Base-by-base conservation (phyloP, 2,329 filamentous ascomycete species). In the Microsporum ferrugineum region DNA sequence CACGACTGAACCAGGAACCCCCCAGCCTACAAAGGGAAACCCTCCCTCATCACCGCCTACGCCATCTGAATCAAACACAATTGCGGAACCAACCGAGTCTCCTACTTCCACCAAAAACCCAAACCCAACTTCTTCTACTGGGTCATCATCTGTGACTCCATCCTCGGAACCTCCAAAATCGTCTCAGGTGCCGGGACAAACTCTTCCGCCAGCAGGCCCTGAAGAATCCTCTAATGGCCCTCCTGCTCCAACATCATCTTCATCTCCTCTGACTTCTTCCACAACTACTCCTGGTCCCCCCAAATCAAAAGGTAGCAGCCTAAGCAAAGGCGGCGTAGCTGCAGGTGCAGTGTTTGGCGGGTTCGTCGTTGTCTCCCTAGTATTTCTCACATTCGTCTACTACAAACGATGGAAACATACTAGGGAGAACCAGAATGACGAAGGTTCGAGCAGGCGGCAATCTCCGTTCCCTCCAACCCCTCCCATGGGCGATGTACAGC, bases 261-360 rank as follows among this genome's bases (percentile, higher is more conserved):
- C 51, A 27, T 7, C 41, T 10, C 27, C 49, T 5, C 5, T 62
- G 17, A 58, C 60, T 33, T 14, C 63, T 31, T 53, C 57, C 6
- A 58, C 63, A 31, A 17, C 53, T 31, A 49, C 57, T 0, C 43
- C 62, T 3, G 23, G 31, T 12, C 33, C 59, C 56, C 10, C 62
- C 12, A 57, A 56, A 34, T 33, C 60, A n/a, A 56, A 58, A 29
- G 49, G 41, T 2, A 23, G 43, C 29, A 60, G 57, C 7, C 23
- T 59, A 23, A 63, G 58, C 23, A 60, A 57, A 6, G 61, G 59
- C 14, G 61, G 58, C 10, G 57, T 65, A 57, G 61, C 62, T n/a
- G 64, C 61, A 2, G 63, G 64, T 33, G 64, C 63, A 7, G 61
- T 64, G 2, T 63, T 65, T 49, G 64, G 64, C 23, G 63, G 61